Percentiles rank a stretch among this genome's conserved stretches.
phyloP scores from a whole-genome alignment of 2,329 filamentous ascomycete species.

The Mycosphaerella sp. region DNA sequence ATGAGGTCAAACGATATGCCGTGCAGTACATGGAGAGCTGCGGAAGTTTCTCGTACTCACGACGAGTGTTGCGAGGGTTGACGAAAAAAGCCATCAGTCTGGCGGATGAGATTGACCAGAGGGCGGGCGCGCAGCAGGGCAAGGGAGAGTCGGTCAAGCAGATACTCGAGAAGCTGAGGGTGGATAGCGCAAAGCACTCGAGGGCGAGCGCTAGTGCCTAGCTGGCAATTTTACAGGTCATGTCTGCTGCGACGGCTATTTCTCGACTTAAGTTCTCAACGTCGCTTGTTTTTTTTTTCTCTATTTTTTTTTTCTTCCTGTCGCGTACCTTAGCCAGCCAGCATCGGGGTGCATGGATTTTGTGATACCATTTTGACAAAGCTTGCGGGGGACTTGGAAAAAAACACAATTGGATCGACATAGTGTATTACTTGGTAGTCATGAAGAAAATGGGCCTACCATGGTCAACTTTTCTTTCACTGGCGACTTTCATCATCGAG shows the following conservation, averaged over 20 bases:
- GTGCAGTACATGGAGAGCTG: conserved; percentile 82
- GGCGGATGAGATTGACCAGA: conserved; percentile 37
- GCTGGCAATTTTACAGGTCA: conserved; percentile 22
- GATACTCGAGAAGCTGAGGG: conserved; percentile 38
- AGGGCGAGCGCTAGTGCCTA: conserved; percentile 12
- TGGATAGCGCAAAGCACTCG: conserved; percentile 24
- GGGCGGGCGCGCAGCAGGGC: conserved; percentile 22
- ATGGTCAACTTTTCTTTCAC: too few species aligned
- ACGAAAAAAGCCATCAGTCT: conserved; percentile 39
- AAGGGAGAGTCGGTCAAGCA: conserved; percentile 33
- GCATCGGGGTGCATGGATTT: too few species aligned
- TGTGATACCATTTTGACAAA: too few species aligned
- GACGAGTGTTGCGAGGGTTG: conserved; percentile 49
- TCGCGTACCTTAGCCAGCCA: too few species aligned
- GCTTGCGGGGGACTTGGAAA: too few species aligned
- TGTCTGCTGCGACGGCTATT: conserved; percentile 36
- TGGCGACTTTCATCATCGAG: too few species aligned
- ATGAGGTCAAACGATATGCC: conserved; percentile 86
- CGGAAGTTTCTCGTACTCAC: conserved; percentile 82
- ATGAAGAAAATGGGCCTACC: too few species aligned
- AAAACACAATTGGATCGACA: too few species aligned
- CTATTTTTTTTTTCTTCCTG: too few species aligned
- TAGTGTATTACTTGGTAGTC: too few species aligned
- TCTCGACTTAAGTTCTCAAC: too few species aligned
- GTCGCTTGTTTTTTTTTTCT: too few species aligned